Evolutionary conservation across 2,329 filamentous ascomycete species (phyloP), one percentile per base, ranked within the genome.

Genomic region (Exophiala oligosperma): DNA sequence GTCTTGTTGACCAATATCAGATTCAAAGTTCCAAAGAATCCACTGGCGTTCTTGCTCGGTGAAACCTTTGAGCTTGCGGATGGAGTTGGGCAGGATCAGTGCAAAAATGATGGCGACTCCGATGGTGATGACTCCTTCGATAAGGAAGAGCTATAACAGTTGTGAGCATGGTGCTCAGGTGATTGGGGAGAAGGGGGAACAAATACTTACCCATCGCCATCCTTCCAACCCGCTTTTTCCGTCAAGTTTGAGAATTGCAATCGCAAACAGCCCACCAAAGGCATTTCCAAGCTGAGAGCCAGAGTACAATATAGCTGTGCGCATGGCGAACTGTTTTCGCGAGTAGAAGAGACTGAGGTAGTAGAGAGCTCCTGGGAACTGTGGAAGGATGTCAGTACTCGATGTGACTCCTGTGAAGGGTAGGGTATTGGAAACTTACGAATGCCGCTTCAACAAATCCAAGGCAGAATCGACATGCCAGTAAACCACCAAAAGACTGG

Each of bases 11-110:
- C 61, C 61, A 7, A 58, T 52, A 52, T 63, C 61, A 11, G 49
- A 52, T 26, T 61, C 55, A 47, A 55, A 61, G 51, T 61, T 59
- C 57, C 57, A 61, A 68, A 83, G 79, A 0, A 83, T 82, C 46
- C 77, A 75, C 2, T 79, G 70, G 54, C 79, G 74, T 68, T 86
- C 83, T 63, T 86, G 79, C 38, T 83, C 77, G 1, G 81, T 81
- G 62, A 88, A 84, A 67, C 84, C 85, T 11, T 74, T 74, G 5
- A 81, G 84, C 5, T 81, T 84, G 43, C 80, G 77, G 2, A 88
- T 87, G 62, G 88, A 88, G 68, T 90, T 84, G 1, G 87, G 87
- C 5, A 91, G 75, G 29, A 90, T 73, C 63, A 84, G 85, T 66
- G 79, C 80, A 1, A 84, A 78, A 1, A 70, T 65, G 4, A 84